Evolutionary conservation across 352 stramenopile species (phyloP).

Genomic region (Globisporangium spiculum): DNA sequence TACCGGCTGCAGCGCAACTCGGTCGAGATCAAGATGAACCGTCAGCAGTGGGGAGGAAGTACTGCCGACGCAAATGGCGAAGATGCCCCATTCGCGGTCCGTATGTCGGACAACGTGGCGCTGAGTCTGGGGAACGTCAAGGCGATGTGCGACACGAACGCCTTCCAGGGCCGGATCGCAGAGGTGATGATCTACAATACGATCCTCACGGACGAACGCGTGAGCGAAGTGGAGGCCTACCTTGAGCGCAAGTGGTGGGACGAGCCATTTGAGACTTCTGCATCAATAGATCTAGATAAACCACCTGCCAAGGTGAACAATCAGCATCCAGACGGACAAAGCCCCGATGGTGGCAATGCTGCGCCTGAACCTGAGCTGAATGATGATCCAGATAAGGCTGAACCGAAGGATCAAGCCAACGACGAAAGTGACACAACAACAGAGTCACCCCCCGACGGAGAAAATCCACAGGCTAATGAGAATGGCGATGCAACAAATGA

Average conservation of each 20-base stretch:
- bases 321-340: not conserved
- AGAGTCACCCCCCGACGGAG: not conserved
- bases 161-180: conserved; percentile 52
- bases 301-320: not conserved
- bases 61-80: conserved; percentile 5
- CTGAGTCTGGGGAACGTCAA: conserved; percentile 61
- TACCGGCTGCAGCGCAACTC: conserved; percentile 45
- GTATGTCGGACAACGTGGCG: conserved; percentile 42
- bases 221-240: conserved; percentile 38
- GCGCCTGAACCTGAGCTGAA: not conserved
- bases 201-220: conserved; percentile 31
- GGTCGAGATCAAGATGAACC: conserved; percentile 49
- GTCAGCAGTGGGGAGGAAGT: conserved; percentile 21
- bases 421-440: not conserved
- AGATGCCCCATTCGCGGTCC: conserved; percentile 21
- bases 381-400: not conserved
- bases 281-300: not conserved
- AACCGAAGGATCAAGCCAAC: no score
- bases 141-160: conserved; percentile 46
- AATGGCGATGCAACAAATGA: not conserved
- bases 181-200: conserved; percentile 55
- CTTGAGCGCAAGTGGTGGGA: conserved; percentile 50
- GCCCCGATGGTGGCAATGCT: not conserved
- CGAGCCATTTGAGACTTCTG: conserved; percentile 18
- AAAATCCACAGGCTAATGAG: not conserved